Base-by-base conservation (phyloP, 768 basidiomycete species). In the Boletus pseudopeckii region DNA sequence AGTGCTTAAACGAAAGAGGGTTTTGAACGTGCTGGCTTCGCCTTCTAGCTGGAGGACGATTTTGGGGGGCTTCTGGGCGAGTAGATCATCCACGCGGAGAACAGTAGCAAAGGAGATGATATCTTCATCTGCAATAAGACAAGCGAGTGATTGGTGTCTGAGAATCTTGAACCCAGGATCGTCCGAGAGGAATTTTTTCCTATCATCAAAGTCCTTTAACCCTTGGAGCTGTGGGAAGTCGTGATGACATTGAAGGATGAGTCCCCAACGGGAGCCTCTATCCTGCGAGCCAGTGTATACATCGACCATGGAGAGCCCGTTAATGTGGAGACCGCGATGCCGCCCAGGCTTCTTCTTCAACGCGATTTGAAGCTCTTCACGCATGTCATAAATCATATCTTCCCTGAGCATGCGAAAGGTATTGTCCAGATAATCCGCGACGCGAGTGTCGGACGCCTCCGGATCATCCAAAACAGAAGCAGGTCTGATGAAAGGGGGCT, bases 401-500 rank as follows among this genome's bases (percentile, higher is more conserved):
- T 88, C 86, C 8, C 86, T 68, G 15, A 85, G 68, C 42, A 88
- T 72, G 8, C 86, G 79, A 62, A 83, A 88, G 40, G 81, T 81
- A 48, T 85, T 85, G 58, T 88, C 86, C 2, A 86, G 70, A 55
- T 86, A 77, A 11, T 78, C 72, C 0, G 75, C 73, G 11, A 75
- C 61, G 3, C 82, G 76, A 14, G 53, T 64, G 2, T 62, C 56
- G 28, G 68, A 68, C 0, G 71, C 73, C 10, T 70, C 68, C 0
- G 78, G 74, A 48, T 80, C 77, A 6, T 80, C 79, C 1, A 82
- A 61, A 13, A 72, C 70, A 8, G 68, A 61, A 32, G 73, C 73
- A 0, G 77, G 73, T 9, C 82, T 76, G n/a, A 86, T 63, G 58
- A 83, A 87, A 7, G 86, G 72, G 0, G 54, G 57, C 17, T 80